Percentiles rank a stretch among this genome's conserved stretches.
Evolutionary conservation across 306 rosid species (phyloP).

Genomic region (Casuarina glauca): DNA sequence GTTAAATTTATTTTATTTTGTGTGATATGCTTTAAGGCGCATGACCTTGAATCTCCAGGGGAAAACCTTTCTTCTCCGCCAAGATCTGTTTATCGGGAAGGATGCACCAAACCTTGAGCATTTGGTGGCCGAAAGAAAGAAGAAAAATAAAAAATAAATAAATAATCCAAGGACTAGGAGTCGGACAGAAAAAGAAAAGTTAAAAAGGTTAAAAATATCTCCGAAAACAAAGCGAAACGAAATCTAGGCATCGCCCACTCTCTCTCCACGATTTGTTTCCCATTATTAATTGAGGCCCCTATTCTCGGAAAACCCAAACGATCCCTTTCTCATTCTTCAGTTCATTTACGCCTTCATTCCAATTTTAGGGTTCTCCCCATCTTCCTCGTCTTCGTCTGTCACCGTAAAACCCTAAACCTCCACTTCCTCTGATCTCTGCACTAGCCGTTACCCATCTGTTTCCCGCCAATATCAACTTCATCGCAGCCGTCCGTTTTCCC

Average conservation of each 20-base stretch:
- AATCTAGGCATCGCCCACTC: background rate
- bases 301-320: constrained; percentile 52
- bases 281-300: constrained; percentile 27
- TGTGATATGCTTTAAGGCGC: no score
- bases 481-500: constrained; percentile 21
- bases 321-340: constrained; percentile 18
- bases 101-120: no score
- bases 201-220: background rate
- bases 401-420: constrained; percentile 31
- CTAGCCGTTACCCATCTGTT: constrained; percentile 51
- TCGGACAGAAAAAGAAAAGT: background rate
- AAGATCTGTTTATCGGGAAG: no score
- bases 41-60: no score
- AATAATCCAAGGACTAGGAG: background rate
- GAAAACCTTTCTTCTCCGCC: no score
- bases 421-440: constrained; percentile 39
- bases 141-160: background rate
- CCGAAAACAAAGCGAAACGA: background rate
- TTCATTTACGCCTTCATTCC: constrained; percentile 24
- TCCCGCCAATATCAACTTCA: constrained; percentile 69
- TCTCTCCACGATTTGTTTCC: constrained; percentile 10
- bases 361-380: constrained; percentile 70
- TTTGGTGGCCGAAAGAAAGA: background rate
- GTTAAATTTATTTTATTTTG: no score
- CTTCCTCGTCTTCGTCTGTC: constrained; percentile 38